A percentile compares a stretch with the other conserved stretches of the same genome.
Evolutionary conservation across 345 rosid species (phyloP).

Genomic region (Ailanthus altissimus): DNA sequence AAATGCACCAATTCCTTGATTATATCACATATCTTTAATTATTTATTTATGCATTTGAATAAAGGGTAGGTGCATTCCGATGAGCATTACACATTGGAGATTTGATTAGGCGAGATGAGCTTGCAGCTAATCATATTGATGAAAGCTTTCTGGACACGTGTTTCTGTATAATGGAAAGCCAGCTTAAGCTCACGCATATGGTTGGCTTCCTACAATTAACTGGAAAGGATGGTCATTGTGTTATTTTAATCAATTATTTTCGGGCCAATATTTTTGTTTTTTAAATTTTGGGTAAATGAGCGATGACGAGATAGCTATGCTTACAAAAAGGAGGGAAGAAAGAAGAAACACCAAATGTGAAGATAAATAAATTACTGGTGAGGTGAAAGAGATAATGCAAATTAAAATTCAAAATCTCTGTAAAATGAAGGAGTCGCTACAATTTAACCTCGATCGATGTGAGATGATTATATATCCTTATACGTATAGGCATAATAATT

Average conservation of each 20-base stretch:
- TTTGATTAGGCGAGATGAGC: background rate
- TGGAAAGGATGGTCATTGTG: background rate
- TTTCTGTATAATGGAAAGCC: background rate
- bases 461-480: no score
- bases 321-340: background rate
- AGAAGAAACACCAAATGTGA: no score
- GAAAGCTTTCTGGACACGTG: background rate
- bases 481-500: no score
- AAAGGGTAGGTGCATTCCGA: background rate
- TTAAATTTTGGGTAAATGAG: background rate
- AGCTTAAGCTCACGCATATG: background rate
- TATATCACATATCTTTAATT: background rate
- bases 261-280: background rate
- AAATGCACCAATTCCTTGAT: constrained; percentile 16
- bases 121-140: background rate
- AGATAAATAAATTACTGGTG: no score
- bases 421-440: no score
- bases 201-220: background rate
- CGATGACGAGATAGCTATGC: background rate
- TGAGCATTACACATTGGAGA: background rate
- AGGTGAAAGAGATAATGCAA: no score
- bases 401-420: no score
- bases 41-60: background rate
- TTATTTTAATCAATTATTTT: background rate
- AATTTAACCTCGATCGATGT: no score